Conservation (phyloP, 208 protist genomes). For the Trypanosoma theileri region DNA sequence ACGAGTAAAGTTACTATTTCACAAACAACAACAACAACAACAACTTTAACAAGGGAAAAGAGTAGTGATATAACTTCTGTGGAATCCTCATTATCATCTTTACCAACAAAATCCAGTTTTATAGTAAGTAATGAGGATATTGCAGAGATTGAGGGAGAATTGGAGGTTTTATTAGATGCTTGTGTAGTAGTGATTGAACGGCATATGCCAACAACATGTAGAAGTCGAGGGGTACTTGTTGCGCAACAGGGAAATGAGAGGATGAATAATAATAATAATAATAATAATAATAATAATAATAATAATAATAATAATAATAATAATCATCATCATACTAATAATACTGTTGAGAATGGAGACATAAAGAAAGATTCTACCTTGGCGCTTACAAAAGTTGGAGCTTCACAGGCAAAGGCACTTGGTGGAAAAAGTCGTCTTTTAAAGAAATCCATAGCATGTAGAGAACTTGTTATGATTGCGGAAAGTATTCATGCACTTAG, state of each 20-base stretch:
- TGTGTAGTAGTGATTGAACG: constrained; percentile 26
- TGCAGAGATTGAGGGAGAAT: constrained; percentile 31
- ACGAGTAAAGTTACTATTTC: neutral
- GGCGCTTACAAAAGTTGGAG: constrained; percentile 4
- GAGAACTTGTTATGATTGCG: constrained; percentile 32
- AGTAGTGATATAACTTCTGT: neutral
- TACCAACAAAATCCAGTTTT: neutral
- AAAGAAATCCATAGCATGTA: constrained; percentile 22
- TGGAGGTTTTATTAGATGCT: constrained; percentile 29
- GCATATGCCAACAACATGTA: constrained; percentile 17
- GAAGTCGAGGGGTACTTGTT: constrained; percentile 15
- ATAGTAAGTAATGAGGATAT: constrained; percentile 27
- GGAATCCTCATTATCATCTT: neutral
- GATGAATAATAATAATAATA: neutral
- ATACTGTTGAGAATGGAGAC: neutral
- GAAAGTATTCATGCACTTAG: constrained; percentile 27
- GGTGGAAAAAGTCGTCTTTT: constrained; percentile 23
- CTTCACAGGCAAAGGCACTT: constrained; percentile 26
- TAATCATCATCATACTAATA: neutral
- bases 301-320: neutral
- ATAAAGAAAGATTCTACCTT: neutral
- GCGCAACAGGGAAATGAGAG: neutral
- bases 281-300: neutral
- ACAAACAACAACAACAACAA: neutral
- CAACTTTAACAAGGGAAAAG: neutral